Evolutionary conservation across 495 filamentous ascomycete species (phyloP), one percentile per base, ranked within the genome.

Genomic region (Extremus antarcticus): DNA sequence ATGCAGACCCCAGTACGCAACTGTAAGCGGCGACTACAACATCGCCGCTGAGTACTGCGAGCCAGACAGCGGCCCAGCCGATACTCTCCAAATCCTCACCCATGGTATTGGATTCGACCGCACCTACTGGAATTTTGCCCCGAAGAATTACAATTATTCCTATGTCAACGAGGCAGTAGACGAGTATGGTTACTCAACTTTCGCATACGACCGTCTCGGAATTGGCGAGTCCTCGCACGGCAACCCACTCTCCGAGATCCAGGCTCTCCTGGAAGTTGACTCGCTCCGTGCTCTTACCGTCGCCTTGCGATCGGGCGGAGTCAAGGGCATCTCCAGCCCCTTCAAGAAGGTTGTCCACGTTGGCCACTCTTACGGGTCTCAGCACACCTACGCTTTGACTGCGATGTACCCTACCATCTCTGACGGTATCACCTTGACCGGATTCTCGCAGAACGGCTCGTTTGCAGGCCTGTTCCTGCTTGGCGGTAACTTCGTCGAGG

Each of bases 31-130:
- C n/a, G 67, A 59, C 32, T 78, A 74, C 63, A 57, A 71, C 15
- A 73, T 80, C 59, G 67, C 57, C n/a, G 72, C 72, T 0, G 70
- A 68, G 8, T 78, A 73, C 62, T 80, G 76, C 63, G 60, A 65
- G 47, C 77, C 73, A 0, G 64, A 65, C 46, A 65, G 53, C 11
- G 68, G 63, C 2, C 65, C 62, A 0, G 66, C 62, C 46, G 62
- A 66, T 7, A 50, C 46, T 2, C 62, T 84, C 8, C 81, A 84
- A 61, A 55, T 85, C 40, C 63, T 84, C 3, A 81, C 80, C 0
- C 81, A 85, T 62, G 81, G 82, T 32, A 71, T 82, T 61, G 79
- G 77, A 15, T 82, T 80, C 57, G 78, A 81, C 56, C 78, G 38
- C 39, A 76, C 71, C 9, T 85, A 84, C 67, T 84, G 81, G 80